Base-by-base conservation (phyloP, 2,329 filamentous ascomycete genomes). In the Phaeosphaeria sp. region DNA sequence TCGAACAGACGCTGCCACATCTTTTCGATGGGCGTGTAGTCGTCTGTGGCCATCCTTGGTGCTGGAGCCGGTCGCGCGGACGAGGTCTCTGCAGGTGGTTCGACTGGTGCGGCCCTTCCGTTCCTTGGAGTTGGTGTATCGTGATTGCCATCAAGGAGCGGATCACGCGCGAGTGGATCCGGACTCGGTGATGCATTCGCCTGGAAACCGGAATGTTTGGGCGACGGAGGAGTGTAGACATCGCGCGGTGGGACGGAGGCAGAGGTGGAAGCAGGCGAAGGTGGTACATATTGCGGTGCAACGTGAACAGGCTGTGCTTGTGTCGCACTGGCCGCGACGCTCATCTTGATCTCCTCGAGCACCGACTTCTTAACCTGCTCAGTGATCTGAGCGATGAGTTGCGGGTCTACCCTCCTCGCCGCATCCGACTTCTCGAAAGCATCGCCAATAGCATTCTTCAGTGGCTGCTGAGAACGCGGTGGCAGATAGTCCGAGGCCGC, bases 1-100 rank as follows among this genome's bases (percentile, higher is more conserved):
- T 90, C 87, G 71, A 96, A 96, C 2, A 96, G 75, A 9, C 82
- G 82, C 6, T 91, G 90, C 92, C 92, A 96, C 71, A 89, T 88
- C 71, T 85, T 86, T 72, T 93, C 91, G 43, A 77, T 76, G 15
- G 76, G 74, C n/a, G 74, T 76, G 36, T 73, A 75, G 40, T 76
- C 74, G 27, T 77, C 76, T 24, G 72, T 73, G 17, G 68, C 64
- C 64, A 76, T 74, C 49, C 73, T 71, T 36, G 58, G 53, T 1
- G 67, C 61, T 15, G 68, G 65, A 25, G 61, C 45, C 25, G 76
- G 76, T 25, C 76, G 64, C 25, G 66, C 48, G 30, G 64, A 62
- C 22, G 66, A 46, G 43, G 58, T 59, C 6, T 74, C 70, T 8
- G 9, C 22, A 22, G 15, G 21, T 17, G 11, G 62, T 63, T 9